Base-by-base conservation (phyloP, 2,329 filamentous ascomycete species). In the Trichoderma sp. region DNA sequence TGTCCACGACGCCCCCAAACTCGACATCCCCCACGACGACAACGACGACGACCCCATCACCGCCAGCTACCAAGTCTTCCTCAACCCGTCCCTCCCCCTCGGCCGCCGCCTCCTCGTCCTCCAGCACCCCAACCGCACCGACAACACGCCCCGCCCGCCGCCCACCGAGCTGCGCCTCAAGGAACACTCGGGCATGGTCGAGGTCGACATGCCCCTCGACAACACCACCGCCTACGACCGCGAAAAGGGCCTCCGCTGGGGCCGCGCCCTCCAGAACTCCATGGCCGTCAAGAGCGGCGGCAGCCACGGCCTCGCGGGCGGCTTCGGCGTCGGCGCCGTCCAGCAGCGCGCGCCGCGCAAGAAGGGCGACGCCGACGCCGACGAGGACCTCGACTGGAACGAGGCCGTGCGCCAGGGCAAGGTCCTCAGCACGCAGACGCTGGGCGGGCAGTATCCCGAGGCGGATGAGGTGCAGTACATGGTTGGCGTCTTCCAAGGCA, bases 201-300 rank as follows among this genome's bases (percentile, higher is more conserved):
- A 99, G 78, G 83, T 98, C 60, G 95, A 99, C 75, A 85, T 97
- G n/a, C 92, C 92, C 5, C 82, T 97, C 71, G 87, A 88, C 80
- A 88, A 88, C 68, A 81, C 82, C 64, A 77, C 76, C 66, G 89
- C 91, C 73, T 98, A 97, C 81, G 93, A 98, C 79, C 85, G 89
- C 69, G 85, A 86, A 69, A 93, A 94, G 79, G 94, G 92, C 55
- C 79, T 95, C 59, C 84, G 86, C 69, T 98, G 92, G 86, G 95
- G 93, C 19, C 87, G 91, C 72, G 88, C 90, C 1, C 80, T 98
- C 68, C 82, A 87, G 62, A 82, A 85, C 65, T 87, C 80, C 65
- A 81, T 81, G 73, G 81, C 82, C 52, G 78, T 81, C 60, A 87
- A 86, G 76, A 88, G 78, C 67, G 85, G 84, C 52, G 89, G 89